Evolutionary conservation across 495 filamentous ascomycete species (phyloP).

Genomic region (Tuber aestivum): DNA sequence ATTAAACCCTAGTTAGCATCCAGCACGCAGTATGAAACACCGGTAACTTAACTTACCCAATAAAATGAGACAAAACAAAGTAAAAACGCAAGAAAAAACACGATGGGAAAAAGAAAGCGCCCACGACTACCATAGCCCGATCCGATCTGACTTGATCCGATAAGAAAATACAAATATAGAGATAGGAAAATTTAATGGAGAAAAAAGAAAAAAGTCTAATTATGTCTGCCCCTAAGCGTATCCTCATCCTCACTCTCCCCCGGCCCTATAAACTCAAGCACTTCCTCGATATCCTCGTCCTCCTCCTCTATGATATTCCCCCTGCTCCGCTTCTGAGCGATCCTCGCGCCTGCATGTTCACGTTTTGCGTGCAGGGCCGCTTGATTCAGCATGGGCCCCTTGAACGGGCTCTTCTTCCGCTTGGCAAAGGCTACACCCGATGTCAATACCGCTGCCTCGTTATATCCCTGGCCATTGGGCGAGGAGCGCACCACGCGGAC

Average conservation of each 20-base stretch:
- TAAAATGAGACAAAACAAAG: neutral
- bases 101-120: neutral
- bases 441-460: conserved; percentile 43
- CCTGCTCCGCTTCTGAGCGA: conserved; percentile 54
- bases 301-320: conserved; percentile 79
- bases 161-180: neutral
- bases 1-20: neutral
- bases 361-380: conserved; percentile 43
- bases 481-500: conserved; percentile 67
- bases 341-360: conserved; percentile 53
- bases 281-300: conserved; percentile 67
- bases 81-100: neutral
- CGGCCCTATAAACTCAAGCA: conserved; percentile 36
- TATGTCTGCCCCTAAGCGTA: conserved; percentile 43
- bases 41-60: neutral
- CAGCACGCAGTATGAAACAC: neutral
- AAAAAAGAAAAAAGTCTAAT: conserved; percentile 14
- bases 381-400: conserved; percentile 64
- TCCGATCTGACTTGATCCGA: neutral
- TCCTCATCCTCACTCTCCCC: conserved; percentile 44
- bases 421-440: conserved; percentile 80
- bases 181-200: neutral
- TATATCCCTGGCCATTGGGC: conserved; percentile 47
- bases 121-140: neutral
- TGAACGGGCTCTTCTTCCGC: conserved; percentile 80